These are phyloP conservation scores for Yarrowia sp. DNA, from an alignment of 805 yeast genomes.

Conservation along the genomic window DNA sequence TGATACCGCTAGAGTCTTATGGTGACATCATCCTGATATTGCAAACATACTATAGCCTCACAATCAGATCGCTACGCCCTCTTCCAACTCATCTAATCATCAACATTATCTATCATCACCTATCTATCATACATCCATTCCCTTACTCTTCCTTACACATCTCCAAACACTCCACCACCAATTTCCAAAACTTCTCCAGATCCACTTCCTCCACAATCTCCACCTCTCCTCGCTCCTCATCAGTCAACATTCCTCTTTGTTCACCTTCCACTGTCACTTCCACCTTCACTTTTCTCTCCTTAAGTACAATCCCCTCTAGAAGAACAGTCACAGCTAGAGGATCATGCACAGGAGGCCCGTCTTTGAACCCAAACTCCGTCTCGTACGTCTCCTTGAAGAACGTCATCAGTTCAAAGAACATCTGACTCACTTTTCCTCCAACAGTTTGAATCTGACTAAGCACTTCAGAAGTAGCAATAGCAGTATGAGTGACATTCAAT, in stretches of 20 bases:
- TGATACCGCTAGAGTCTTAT: too few species aligned
- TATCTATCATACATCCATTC: too few species aligned
- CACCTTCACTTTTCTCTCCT: neutral
- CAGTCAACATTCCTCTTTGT: constrained; percentile 5
- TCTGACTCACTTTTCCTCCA: constrained; percentile 36
- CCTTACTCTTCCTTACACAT: neutral
- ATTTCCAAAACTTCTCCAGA: neutral
- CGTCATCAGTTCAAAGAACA: constrained; percentile 62
- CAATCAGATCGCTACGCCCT: too few species aligned
- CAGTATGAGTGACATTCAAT: constrained; percentile 72
- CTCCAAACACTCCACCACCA: constrained; percentile 2
- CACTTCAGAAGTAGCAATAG: constrained; percentile 58
- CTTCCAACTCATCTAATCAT: too few species aligned
- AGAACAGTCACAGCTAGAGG: constrained; percentile 73
- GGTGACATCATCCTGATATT: too few species aligned
- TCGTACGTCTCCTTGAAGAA: constrained; percentile 59
- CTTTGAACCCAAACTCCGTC: constrained; percentile 53
- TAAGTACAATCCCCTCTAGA: constrained; percentile 45
- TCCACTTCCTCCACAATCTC: constrained; percentile 1
- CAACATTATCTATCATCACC: too few species aligned
- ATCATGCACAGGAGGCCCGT: constrained; percentile 83
- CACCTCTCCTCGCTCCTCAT: neutral
- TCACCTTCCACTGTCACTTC: neutral
- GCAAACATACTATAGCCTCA: too few species aligned
- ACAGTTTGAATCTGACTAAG: constrained; percentile 54